Evolutionary conservation across 345 rosid genomes (phyloP).

Genomic region (Euphorbia peplus): DNA sequence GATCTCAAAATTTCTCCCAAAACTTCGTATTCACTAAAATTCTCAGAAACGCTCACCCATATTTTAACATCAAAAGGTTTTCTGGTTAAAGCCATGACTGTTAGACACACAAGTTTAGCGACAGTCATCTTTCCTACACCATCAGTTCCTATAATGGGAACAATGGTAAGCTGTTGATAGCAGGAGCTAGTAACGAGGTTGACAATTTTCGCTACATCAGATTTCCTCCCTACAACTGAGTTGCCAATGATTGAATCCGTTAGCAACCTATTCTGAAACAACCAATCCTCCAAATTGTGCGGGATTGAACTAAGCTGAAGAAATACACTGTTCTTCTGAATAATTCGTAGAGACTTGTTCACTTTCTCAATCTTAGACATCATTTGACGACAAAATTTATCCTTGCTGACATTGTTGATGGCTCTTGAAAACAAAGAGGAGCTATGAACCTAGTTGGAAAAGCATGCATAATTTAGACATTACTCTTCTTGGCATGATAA

Average conservation of each 20-base stretch:
- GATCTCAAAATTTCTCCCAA: conserved; percentile 13
- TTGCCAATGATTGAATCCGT: neutral
- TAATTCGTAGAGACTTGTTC: neutral
- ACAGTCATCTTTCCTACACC: conserved; percentile 30
- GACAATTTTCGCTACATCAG: neutral
- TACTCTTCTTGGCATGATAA: too few species aligned
- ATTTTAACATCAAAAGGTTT: conserved; percentile 1
- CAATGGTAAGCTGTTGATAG: neutral
- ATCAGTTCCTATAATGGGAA: conserved; percentile 21
- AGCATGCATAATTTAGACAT: too few species aligned
- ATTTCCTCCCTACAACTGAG: neutral
- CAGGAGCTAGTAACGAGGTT: conserved; percentile 9
- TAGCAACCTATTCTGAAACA: neutral
- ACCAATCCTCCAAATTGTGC: neutral
- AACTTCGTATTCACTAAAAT: neutral
- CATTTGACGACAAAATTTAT: neutral
- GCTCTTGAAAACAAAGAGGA: neutral
- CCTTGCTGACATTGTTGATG: neutral
- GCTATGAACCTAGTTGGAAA: neutral
- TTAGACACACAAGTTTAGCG: conserved; percentile 10
- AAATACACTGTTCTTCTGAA: neutral
- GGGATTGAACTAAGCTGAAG: neutral
- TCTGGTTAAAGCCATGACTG: neutral
- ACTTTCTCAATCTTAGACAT: neutral
- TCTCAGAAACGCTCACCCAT: neutral